A percentile compares a stretch with the other conserved stretches of the same genome.
phyloP scores from a whole-genome alignment of 1,284 basidiomycete species.

The Leccinum griseonigrum region DNA sequence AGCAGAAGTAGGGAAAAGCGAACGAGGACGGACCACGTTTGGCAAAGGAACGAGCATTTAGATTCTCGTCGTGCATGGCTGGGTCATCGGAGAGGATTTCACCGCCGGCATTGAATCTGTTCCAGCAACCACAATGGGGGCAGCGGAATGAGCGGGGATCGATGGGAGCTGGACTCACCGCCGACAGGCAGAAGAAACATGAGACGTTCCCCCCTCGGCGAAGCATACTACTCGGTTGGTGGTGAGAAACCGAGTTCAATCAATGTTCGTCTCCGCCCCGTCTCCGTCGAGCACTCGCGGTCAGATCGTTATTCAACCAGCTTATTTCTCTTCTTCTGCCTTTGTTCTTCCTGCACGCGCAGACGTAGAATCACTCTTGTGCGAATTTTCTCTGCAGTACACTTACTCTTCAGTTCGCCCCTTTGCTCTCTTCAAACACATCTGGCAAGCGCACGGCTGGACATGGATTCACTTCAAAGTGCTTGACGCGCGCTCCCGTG shows the following conservation, averaged over 20 bases:
- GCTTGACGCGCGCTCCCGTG: constrained; percentile 61
- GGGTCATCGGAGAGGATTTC: constrained; percentile 81
- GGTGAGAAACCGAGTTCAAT: neutral
- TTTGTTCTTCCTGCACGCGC: constrained; percentile 65
- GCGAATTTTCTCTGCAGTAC: constrained; percentile 48
- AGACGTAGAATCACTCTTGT: constrained; percentile 54
- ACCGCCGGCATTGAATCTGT: constrained; percentile 65
- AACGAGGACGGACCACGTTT: constrained; percentile 59
- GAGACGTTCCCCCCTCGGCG: constrained; percentile 36
- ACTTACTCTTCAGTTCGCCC: constrained; percentile 39
- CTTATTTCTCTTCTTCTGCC: constrained; percentile 72
- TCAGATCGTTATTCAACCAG: constrained; percentile 62
- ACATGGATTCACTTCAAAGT: constrained; percentile 69
- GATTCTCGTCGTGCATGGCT: constrained; percentile 78
- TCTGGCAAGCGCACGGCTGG: constrained; percentile 72
- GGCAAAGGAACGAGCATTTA: constrained; percentile 72
- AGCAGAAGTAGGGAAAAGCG: neutral
- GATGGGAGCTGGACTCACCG: constrained; percentile 39
- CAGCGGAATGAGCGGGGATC: constrained; percentile 63
- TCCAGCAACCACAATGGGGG: constrained; percentile 67
- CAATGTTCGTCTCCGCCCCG: constrained; percentile 29
- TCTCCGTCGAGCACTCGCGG: constrained; percentile 49
- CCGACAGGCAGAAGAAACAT: constrained; percentile 71
- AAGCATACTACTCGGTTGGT: constrained; percentile 13
- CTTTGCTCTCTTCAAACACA: constrained; percentile 62